phyloP scores from a whole-genome alignment of 1,284 basidiomycete species.

The Agaricales sp. region DNA sequence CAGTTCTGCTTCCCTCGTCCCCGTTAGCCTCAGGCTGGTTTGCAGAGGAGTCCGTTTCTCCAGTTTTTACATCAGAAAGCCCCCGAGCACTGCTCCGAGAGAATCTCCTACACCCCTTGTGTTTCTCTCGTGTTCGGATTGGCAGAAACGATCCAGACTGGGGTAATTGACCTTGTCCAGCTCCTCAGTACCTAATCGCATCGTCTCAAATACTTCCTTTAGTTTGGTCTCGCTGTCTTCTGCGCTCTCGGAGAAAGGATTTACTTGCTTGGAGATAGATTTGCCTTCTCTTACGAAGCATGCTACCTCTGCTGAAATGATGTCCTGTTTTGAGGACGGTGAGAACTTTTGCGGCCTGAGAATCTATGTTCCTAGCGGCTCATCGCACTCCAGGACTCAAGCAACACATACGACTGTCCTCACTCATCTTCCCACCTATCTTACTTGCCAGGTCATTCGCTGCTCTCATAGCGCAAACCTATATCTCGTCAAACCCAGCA shows the following conservation, averaged over 20 bases:
- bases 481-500: conserved; percentile 56
- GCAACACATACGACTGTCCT: conserved; percentile 29
- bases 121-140: conserved; percentile 30
- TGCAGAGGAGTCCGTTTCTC: conserved; percentile 11
- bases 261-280: conserved; percentile 47
- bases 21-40: background rate
- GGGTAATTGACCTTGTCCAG: conserved; percentile 20
- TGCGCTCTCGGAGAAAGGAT: conserved; percentile 47
- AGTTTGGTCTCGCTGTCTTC: conserved; percentile 30
- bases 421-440: conserved; percentile 54
- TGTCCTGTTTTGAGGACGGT: conserved; percentile 32
- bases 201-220: conserved; percentile 12
- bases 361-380: background rate
- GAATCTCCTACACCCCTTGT: conserved; percentile 43
- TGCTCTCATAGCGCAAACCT: conserved; percentile 52
- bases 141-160: conserved; percentile 24
- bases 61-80: conserved; percentile 25
- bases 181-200: conserved; percentile 7
- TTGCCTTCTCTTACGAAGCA: conserved; percentile 24
- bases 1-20: background rate
- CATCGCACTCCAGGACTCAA: conserved; percentile 25
- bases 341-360: conserved; percentile 8
- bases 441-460: conserved; percentile 41
- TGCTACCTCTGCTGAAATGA: conserved; percentile 22
- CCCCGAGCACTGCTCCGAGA: conserved; percentile 30